Evolutionary conservation across 2,329 filamentous ascomycete species (phyloP), one percentile per base, ranked within the genome.

Genomic region (Gliomastix tumulicola): DNA sequence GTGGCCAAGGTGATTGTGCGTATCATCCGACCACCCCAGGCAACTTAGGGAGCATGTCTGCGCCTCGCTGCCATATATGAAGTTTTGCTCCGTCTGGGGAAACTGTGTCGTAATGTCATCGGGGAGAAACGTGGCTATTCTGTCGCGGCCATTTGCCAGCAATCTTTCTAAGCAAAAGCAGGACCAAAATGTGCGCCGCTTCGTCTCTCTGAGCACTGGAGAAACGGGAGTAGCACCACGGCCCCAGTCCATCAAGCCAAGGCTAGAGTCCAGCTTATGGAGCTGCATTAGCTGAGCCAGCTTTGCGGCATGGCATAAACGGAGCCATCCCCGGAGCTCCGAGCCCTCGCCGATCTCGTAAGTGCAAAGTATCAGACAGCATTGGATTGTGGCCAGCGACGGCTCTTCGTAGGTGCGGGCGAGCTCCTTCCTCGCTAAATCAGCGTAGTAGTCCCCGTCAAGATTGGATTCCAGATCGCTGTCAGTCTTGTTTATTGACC

Each of bases 331-430:
- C 15, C 32, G 19, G 4, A 20, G 19, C 21, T 34, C 32, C 7
- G 32, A 17, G 18, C 32, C 32, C 21, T 34, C 32, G 15, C 32
- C 32, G 5, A 34, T 34, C 21, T 34, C 32, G 21, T 34, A 34
- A 9, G 21, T 22, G 21, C 32, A 34, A n/a, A 34, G 21, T 34
- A 34, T 34, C 10, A 34, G 32, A 34, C 32, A 34, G 20, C 32
- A 34, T 16, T 34, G 32, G 15, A 34, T 34, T 10, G 19, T 22
- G 21, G 15, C 15, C 17, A 34, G 21, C 6, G 32, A 34, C 6
- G 32, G 32, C 6, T 34, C 32, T 8, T 34, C 32, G 32, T 34
- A 17, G 2, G 21, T n/a, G 13, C 8, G 6, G 21, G 9, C 19
- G 9, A 34, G 32, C 13, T 34, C 32, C 12, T 20, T 6, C 11